phyloP scores from a whole-genome alignment of 2,329 filamentous ascomycete genomes.

The Neopestalotiopsis clavispora region DNA sequence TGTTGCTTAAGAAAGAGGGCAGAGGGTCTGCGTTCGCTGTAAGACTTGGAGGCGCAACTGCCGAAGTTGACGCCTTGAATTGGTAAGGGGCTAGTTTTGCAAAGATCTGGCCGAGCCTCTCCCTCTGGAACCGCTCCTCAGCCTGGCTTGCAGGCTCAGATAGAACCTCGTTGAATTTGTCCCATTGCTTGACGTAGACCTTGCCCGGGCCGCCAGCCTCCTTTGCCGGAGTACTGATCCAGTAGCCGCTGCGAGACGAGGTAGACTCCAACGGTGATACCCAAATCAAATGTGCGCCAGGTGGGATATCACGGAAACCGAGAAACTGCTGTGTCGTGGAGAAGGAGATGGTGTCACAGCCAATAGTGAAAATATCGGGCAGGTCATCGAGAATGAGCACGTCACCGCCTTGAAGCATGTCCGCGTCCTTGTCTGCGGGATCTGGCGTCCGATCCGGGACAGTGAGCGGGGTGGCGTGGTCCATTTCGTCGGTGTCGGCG shows the following conservation, averaged over 20 bases:
- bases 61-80: constrained; percentile 30
- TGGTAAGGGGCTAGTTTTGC: constrained; percentile 51
- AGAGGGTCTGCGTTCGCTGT: constrained; percentile 23
- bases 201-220: constrained; percentile 34
- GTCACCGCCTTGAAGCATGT: constrained; percentile 45
- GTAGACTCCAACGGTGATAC: constrained; percentile 52
- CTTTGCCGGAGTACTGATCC: constrained; percentile 50
- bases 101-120: constrained; percentile 44
- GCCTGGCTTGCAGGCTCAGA: constrained; percentile 48
- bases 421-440: constrained; percentile 28
- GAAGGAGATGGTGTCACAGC: constrained; percentile 57
- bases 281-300: constrained; percentile 66
- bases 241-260: constrained; percentile 61
- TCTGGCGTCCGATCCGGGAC: constrained; percentile 25
- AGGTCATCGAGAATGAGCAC: constrained; percentile 58
- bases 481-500: constrained; percentile 16
- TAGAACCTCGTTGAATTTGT: constrained; percentile 59
- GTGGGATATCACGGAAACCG: constrained; percentile 60
- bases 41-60: constrained; percentile 18
- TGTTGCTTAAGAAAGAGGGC: constrained; percentile 32
- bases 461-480: constrained; percentile 22
- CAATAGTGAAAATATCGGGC: constrained; percentile 55
- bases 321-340: constrained; percentile 49
- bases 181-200: constrained; percentile 45
- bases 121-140: constrained; percentile 51